Evolutionary conservation across 441 rosid species (phyloP).

Genomic region (Pelargonium cotyledonis): DNA sequence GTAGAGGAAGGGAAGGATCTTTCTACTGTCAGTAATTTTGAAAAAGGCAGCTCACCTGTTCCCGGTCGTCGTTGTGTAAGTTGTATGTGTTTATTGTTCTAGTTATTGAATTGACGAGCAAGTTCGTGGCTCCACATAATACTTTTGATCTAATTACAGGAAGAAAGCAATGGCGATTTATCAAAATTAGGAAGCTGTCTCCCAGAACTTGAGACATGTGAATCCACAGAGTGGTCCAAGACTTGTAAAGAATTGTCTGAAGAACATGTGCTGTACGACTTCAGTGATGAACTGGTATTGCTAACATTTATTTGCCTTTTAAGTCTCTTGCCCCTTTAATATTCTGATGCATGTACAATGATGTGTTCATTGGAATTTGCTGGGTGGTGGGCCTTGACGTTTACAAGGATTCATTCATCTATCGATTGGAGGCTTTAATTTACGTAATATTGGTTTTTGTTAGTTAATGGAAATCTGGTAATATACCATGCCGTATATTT

Average conservation of each 20-base stretch:
- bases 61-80: slow-evolving; percentile 98
- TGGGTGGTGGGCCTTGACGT: slow-evolving; percentile 4
- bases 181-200: slow-evolving; percentile 36
- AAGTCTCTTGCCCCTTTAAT: slow-evolving; percentile 2
- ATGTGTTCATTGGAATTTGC: neutral
- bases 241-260: slow-evolving; percentile 30
- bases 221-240: slow-evolving; percentile 24
- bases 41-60: slow-evolving; percentile 32
- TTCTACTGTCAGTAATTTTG: slow-evolving; percentile 35
- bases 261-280: slow-evolving; percentile 48
- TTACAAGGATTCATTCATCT: neutral
- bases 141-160: slow-evolving; percentile 44
- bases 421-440: neutral
- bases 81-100: slow-evolving; percentile 96
- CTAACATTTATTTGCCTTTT: slow-evolving; percentile 1
- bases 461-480: neutral
- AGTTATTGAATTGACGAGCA: slow-evolving; percentile 33
- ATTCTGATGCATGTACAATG: slow-evolving; percentile 1
- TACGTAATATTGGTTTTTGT: neutral
- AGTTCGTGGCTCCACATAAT: slow-evolving; percentile 50
- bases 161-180: slow-evolving; percentile 47
- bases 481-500: neutral
- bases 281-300: slow-evolving; percentile 76
- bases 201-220: slow-evolving; percentile 28
- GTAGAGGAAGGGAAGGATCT: slow-evolving; percentile 42